Base-by-base conservation (phyloP, 345 rosid genomes). In the Boechera divaricarpa region DNA sequence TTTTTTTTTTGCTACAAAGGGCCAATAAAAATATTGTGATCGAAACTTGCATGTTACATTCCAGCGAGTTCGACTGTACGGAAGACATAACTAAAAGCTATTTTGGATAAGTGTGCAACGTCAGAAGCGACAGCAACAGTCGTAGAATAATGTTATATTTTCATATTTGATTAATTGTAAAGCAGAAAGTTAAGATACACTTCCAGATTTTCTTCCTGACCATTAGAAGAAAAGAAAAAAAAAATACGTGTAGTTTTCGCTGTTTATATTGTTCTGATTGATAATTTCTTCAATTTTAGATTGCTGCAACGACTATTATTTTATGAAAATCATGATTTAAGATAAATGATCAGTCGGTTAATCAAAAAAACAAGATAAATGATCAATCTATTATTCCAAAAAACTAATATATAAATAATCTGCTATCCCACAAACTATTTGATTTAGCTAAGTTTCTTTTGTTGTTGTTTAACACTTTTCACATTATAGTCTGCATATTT, bases 71-170 rank as follows among this genome's bases (percentile, higher is more conserved):
- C 11, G 31, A 68, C 56, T 61, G 69, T 69, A 76, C 79, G 79
- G 79, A 61, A 60, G 56, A 42, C 69, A 60, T 32, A 69, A 55
- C 56, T 58, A 60, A 76, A 44, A 12, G 41, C 56, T 32, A 8
- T 7, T 69, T 69, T 53, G 75, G 80, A 76, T 76, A 76, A 76
- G 75, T 53, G 7, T 45, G 70, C 70, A 36, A 76, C 80, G 73
- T 76, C 70, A 62, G 58, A 51, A 52, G 38, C 48, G 64, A 69
- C 75, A 69, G 49, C 21, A 44, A 69, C 70, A 42, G 62, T 68
- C 16, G 16, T 75, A 11, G 2, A 35, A 1, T 24, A 58, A 48
- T 67, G 33, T 75, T 18, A 39, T 16, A n/a, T 26, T 45, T 48
- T 7, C 41, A 35, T 9, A 44, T 51, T 47, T 33, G 5, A 31